Percentiles rank a stretch among this genome's conserved stretches.
phyloP scores from a whole-genome alignment of 495 filamentous ascomycete species.

The Podospora tetraspora region DNA sequence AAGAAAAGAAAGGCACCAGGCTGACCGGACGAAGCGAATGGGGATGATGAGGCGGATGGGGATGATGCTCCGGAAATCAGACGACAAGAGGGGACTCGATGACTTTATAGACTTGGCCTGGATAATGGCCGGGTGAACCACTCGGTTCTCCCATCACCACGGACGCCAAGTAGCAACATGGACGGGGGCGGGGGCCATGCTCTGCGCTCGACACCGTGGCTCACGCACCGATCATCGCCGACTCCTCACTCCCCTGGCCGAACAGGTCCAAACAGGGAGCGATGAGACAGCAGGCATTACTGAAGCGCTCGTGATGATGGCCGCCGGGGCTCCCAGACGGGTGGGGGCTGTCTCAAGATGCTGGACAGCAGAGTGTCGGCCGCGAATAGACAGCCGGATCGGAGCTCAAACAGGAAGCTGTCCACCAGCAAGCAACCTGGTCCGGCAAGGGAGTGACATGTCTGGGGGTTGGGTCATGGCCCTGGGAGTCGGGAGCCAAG shows the following conservation, averaged over 20 bases:
- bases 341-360: slow-evolving; percentile 18
- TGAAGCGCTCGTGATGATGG: background rate
- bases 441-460: background rate
- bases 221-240: background rate
- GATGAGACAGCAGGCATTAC: slow-evolving; percentile 1
- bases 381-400: background rate
- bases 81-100: slow-evolving; percentile 12
- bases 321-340: background rate
- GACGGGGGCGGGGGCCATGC: background rate
- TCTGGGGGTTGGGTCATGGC: background rate
- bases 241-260: background rate
- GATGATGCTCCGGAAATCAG: slow-evolving; percentile 1
- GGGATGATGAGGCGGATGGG: slow-evolving; percentile 13
- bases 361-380: slow-evolving; percentile 4
- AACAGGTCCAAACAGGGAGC: background rate
- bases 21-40: slow-evolving; percentile 5
- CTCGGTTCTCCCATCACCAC: background rate
- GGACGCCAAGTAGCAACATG: background rate
- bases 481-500: background rate
- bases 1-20: slow-evolving; percentile 11
- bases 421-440: background rate
- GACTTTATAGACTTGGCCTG: slow-evolving; percentile 21
- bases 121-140: background rate
- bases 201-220: background rate
- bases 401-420: background rate